Base-by-base conservation (phyloP, 164 flowering plant species). In the Litsea cubeba region DNA sequence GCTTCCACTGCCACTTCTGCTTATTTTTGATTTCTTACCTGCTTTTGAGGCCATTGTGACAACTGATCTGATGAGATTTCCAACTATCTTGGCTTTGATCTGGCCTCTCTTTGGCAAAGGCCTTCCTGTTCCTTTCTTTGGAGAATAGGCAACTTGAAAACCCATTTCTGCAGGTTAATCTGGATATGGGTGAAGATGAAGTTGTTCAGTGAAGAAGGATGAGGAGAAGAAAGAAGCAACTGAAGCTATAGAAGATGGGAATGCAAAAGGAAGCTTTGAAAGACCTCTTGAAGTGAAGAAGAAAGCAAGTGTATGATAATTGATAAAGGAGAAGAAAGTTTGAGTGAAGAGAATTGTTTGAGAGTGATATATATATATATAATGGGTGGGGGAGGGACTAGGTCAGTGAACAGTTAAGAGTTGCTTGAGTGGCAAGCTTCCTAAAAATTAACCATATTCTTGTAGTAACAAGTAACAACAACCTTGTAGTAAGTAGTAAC, bases 71-170 rank as follows among this genome's bases (percentile, higher is more conserved):
- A 77, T 7, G 40, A 84, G 1, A 0, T 24, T 25, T 3, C 54
- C 75, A n/a, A 81, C 3, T 1, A 83, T 79, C 69, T 35, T 74
- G 3, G 51, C 72, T 69, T 80, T 83, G 62, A 86, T 69, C 75
- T 76, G 84, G 5, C 87, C 89, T 71, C 89, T 76, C 62, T 35
- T 80, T 32, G 89, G 87, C 40, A 85, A 87, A 23, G 83, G 68
- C 67, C 60, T 77, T 23, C 20, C 46, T 66, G 73, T 73, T 54
- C 58, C 23, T 69, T 50, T 71, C 62, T 70, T 68, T 18, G 28
- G 65, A 50, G 76, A 12, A 28, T 18, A 15, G 28, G 63, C 68
- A 10, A 35, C 20, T 62, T 12, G 67, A n/a, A 22, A 12, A 0
- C 15, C 51, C 71, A 72, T 72, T 30, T 76, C 50, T 5, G n/a